These are phyloP conservation scores for Chaetomium tenue DNA, from an alignment of 495 filamentous ascomycete species.

Conservation along the genomic window DNA sequence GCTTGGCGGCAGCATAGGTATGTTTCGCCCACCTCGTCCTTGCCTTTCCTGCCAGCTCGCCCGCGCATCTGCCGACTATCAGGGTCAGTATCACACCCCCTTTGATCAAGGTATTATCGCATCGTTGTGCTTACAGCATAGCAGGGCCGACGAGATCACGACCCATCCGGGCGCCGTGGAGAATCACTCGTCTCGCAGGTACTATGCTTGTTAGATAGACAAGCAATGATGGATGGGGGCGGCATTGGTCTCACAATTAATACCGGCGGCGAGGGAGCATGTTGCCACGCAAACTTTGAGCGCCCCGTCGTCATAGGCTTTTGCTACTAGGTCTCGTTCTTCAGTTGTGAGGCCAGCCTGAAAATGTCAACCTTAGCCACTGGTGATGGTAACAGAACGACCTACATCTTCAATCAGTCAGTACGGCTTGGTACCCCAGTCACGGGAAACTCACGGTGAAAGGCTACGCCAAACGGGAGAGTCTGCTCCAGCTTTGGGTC, in stretches of 20 bases:
- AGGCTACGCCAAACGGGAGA: slow-evolving; percentile 65
- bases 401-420: slow-evolving; percentile 21
- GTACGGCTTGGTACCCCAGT: background rate
- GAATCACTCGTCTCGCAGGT: slow-evolving; percentile 70
- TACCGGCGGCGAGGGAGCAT: slow-evolving; percentile 80
- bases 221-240: background rate
- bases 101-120: slow-evolving; percentile 14
- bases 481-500: slow-evolving; percentile 66
- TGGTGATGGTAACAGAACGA: background rate
- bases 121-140: slow-evolving; percentile 57
- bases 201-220: slow-evolving; percentile 19
- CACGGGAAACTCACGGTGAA: slow-evolving; percentile 57
- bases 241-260: slow-evolving; percentile 54
- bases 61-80: slow-evolving; percentile 80
- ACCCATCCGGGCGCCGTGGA: slow-evolving; percentile 76
- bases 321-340: slow-evolving; percentile 72
- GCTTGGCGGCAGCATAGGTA: slow-evolving; percentile 70
- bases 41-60: slow-evolving; percentile 78
- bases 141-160: slow-evolving; percentile 72
- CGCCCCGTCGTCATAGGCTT: slow-evolving; percentile 67
- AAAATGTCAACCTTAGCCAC: background rate
- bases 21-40: slow-evolving; percentile 77
- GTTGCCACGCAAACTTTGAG: slow-evolving; percentile 77
- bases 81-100: background rate
- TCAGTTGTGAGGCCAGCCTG: slow-evolving; percentile 77